Conservation (phyloP, 768 basidiomycete genomes). For the Hysterangium stoloniferum region DNA sequence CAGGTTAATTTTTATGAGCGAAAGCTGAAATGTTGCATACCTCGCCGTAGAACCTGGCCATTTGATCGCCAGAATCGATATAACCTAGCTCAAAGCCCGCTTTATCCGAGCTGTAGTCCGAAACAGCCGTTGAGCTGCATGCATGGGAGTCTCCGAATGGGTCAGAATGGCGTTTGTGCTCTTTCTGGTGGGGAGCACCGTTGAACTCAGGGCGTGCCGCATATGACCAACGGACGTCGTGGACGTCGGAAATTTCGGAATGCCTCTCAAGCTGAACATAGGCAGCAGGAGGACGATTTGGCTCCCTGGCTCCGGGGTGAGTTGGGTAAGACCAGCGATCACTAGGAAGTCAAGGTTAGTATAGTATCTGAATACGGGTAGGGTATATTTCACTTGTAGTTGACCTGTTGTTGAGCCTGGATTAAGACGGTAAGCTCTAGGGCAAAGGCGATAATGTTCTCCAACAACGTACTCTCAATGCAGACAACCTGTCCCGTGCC, state of each 20-base stretch:
- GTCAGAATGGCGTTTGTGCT: too few relatives aligned
- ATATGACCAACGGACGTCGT: too few relatives aligned
- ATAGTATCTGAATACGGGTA: too few relatives aligned
- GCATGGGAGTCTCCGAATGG: too few relatives aligned
- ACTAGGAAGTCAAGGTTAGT: background rate
- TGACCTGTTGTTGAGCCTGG: slow-evolving; percentile 73
- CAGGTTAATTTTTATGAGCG: background rate
- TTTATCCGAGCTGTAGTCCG: too few relatives aligned
- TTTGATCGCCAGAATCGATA: slow-evolving; percentile 35
- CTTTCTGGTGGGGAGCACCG: too few relatives aligned
- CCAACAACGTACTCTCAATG: slow-evolving; percentile 75
- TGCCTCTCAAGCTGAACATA: background rate
- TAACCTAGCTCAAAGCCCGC: too few relatives aligned
- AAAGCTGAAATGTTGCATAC: slow-evolving; percentile 29
- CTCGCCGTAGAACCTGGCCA: slow-evolving; percentile 70
- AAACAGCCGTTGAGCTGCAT: too few relatives aligned
- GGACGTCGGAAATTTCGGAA: too few relatives aligned
- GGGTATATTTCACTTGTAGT: too few relatives aligned
- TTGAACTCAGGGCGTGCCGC: too few relatives aligned
- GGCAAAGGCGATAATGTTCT: slow-evolving; percentile 1
- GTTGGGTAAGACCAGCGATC: background rate
- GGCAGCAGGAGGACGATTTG: background rate
- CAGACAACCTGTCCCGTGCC: slow-evolving; percentile 89
- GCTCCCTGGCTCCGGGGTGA: background rate
- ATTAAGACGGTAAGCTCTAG: slow-evolving; percentile 13